Base-by-base conservation (phyloP, 139 green algal genomes). In the Edaphochlamys debaryana region DNA sequence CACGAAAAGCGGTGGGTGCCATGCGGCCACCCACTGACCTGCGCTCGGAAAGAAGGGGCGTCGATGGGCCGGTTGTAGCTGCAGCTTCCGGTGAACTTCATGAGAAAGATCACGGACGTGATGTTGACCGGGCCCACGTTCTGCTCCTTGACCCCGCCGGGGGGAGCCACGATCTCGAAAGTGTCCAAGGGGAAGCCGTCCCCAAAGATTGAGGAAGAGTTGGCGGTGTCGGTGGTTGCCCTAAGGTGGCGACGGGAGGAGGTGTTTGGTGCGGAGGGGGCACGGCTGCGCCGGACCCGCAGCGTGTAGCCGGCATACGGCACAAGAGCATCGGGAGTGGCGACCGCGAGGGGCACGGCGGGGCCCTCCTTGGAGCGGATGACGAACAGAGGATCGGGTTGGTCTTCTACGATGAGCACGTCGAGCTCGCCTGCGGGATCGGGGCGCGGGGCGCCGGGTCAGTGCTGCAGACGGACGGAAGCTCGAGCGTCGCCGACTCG, bases 1-100 rank as follows among this genome's bases (percentile, higher is more conserved):
- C n/a, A n/a, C n/a, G n/a, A n/a, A n/a, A n/a, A n/a, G n/a, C n/a
- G n/a, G n/a, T n/a, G n/a, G n/a, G n/a, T n/a, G n/a, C n/a, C n/a
- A n/a, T n/a, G n/a, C n/a, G n/a, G n/a, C n/a, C n/a, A n/a, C n/a
- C n/a, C n/a, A n/a, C n/a, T n/a, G n/a, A n/a, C n/a, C n/a, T n/a
- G n/a, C n/a, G n/a, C n/a, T n/a, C n/a, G n/a, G n/a, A n/a, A n/a
- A n/a, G n/a, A n/a, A n/a, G n/a, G 8, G 13, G 56, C 34, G 9
- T 68, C 36, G 0, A 52, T 22, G 5, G 36, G 9, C 1, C 41
- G 34, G 11, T 32, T 19, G n/a, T 37, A 79, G 5, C 72, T 54
- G 54, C 54, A 79, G n/a, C n/a, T n/a, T n/a, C n/a, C n/a, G n/a
- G n/a, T n/a, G 36, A 68, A 67, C 52, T 54, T 68, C 13, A 79